phyloP scores from a whole-genome alignment of 495 filamentous ascomycete species.

The Astrothelium macrocarpum region DNA sequence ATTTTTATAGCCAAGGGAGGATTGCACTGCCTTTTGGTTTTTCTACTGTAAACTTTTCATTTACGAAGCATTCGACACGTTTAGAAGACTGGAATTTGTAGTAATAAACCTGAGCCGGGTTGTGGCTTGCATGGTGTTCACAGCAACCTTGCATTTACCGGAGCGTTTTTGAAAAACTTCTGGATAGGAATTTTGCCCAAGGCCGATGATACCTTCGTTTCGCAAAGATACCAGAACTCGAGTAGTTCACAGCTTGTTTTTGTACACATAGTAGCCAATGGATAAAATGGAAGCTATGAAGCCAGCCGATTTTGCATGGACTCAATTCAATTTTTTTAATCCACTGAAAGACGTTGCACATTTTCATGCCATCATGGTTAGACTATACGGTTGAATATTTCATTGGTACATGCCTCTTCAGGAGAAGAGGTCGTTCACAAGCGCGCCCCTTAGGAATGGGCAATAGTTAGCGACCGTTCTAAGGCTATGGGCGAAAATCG shows the following conservation, averaged over 20 bases:
- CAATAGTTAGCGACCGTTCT: background rate
- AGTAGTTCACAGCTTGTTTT: background rate
- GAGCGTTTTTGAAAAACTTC: background rate
- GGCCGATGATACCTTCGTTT: background rate
- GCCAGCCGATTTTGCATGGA: background rate
- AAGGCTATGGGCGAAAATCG: background rate
- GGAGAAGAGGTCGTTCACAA: background rate
- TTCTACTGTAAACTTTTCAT: background rate
- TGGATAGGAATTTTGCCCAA: background rate
- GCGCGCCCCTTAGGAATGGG: background rate
- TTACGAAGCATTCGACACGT: background rate
- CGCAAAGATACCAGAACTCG: background rate
- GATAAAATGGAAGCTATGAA: background rate
- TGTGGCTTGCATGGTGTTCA: background rate
- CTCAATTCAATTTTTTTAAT: background rate
- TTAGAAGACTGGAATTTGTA: background rate
- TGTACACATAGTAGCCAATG: background rate
- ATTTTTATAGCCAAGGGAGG: background rate
- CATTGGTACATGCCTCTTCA: background rate
- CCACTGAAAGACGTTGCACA: background rate
- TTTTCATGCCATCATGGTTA: background rate
- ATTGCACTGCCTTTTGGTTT: background rate
- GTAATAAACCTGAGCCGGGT: background rate
- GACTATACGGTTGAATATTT: background rate
- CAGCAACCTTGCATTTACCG: slow-evolving; percentile 1